Percentiles rank a stretch among this genome's conserved stretches.
phyloP scores from a whole-genome alignment of 257 asterid genomes.

The Gentiana straminea region DNA sequence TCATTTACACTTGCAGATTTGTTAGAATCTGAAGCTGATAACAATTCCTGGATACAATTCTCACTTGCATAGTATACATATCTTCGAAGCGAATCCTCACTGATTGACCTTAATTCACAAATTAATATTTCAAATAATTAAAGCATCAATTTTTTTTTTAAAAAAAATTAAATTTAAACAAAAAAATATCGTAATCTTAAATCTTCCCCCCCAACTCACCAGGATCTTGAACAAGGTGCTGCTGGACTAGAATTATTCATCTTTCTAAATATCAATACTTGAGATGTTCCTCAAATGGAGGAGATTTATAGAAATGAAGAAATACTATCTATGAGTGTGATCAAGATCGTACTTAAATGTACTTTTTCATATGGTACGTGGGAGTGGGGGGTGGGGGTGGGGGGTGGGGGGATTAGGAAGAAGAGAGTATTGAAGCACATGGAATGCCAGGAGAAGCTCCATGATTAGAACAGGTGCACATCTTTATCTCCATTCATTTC shows the following conservation, averaged over 20 bases:
- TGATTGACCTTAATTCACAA: slow-evolving; percentile 53
- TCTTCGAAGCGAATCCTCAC: slow-evolving; percentile 84
- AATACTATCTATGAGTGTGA: not conserved
- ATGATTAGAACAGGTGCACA: slow-evolving; percentile 49
- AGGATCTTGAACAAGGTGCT: slow-evolving; percentile 53
- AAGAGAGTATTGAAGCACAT: slow-evolving; percentile 58
- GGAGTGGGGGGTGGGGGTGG: not conserved
- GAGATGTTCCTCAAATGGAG: slow-evolving; percentile 11
- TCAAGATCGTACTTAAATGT: no score
- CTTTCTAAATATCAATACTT: slow-evolving; percentile 8
- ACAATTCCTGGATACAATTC: slow-evolving; percentile 77
- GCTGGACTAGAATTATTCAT: slow-evolving; percentile 40
- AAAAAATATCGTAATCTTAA: not conserved
- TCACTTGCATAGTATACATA: slow-evolving; percentile 84
- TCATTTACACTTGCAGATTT: slow-evolving; percentile 25
- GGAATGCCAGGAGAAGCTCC: slow-evolving; percentile 75
- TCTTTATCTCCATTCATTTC: slow-evolving; percentile 35
- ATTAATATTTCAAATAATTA: not conserved
- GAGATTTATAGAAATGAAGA: slow-evolving; percentile 2
- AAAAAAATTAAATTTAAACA: not conserved
- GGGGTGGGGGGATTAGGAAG: slow-evolving; percentile 15
- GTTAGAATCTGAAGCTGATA: slow-evolving; percentile 70
- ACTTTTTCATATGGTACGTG: not conserved
- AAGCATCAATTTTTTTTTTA: not conserved
- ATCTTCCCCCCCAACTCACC: slow-evolving; percentile 22